phyloP scores from a whole-genome alignment of 2,329 filamentous ascomycete species.

The Penicillium sclerotigenum region DNA sequence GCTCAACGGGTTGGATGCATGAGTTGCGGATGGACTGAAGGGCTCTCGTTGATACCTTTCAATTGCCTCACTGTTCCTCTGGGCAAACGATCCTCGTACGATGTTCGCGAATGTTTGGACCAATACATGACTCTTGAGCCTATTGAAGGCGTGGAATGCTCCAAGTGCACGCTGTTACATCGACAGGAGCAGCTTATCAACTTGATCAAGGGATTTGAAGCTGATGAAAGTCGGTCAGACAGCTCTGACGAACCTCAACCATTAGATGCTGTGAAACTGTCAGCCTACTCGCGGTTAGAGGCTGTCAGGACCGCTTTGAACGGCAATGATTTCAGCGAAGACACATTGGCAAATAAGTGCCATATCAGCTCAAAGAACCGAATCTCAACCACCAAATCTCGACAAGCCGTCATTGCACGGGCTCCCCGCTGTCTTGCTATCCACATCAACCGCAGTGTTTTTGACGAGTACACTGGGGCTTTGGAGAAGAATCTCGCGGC shows the following conservation, averaged over 20 bases:
- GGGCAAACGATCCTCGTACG: constrained; percentile 62
- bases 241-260: constrained; percentile 26
- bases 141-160: constrained; percentile 87
- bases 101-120: constrained; percentile 75
- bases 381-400: constrained; percentile 77
- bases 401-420: constrained; percentile 80
- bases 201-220: constrained; percentile 42
- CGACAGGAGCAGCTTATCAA: constrained; percentile 53
- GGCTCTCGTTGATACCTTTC: constrained; percentile 85
- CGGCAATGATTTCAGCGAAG: constrained; percentile 74
- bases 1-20: constrained; percentile 88
- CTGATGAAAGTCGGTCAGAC: constrained; percentile 31
- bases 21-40: constrained; percentile 80
- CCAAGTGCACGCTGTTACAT: constrained; percentile 76
- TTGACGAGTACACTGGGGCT: constrained; percentile 75
- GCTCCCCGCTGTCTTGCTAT: constrained; percentile 76
- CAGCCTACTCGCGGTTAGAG: constrained; percentile 55
- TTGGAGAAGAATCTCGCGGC: constrained; percentile 79
- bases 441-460: constrained; percentile 89
- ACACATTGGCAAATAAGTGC: constrained; percentile 61
- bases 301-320: constrained; percentile 69
- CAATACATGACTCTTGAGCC: constrained; percentile 80
- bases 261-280: constrained; percentile 39
- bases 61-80: constrained; percentile 88
- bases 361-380: constrained; percentile 65